Base-by-base conservation (phyloP, 2,329 filamentous ascomycete species). In the Fusarium avenaceum region DNA sequence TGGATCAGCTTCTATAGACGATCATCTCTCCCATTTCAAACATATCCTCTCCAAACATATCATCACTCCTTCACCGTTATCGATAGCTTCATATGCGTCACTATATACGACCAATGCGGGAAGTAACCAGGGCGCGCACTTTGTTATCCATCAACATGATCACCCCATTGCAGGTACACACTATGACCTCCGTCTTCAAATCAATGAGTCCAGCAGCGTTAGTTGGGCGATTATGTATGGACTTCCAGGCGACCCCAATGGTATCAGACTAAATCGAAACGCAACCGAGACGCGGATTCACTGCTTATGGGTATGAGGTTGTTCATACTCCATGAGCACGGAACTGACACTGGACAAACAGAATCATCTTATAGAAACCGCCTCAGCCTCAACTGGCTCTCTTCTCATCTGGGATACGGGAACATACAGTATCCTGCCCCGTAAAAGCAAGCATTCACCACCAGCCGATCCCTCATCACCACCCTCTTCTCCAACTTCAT, bases 61-160 rank as follows among this genome's bases (percentile, higher is more conserved):
- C 9, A 54, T 69, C 48, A 70, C 72, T 66, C 5, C 77, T 20
- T 38, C 81, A 5, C 76, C 65, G 45, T 73, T 84, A 6, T 58
- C 80, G 17, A 70, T 83, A 20, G 24, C 70, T 2, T 57, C 53
- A 4, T 84, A 82, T 68, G 64, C 71, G 5, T 61, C 71, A 10
- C 77, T 84, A 9, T 85, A 83, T 56, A 64, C 70, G 6, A 49
- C 54, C n/a, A 77, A 77, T 46, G 71, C 69, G 3, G 77, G 75
- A 19, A 78, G 57, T 44, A 40, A 60, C 5, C 43, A 56, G 17
- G 83, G 83, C 19, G 79, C 82, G 10, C 87, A 90, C 75, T 92
- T 92, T 72, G 86, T 92, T 51, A 84, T 92, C 38, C 89, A 92
- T 75, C 90, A 93, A 73, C 90, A 93, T 74, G 89, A 92, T 72